Percentiles rank a stretch among this genome's conserved stretches.
Evolutionary conservation across 1,139 yeast species (phyloP).

Genomic region (Geotrichum cucujoidarum): DNA sequence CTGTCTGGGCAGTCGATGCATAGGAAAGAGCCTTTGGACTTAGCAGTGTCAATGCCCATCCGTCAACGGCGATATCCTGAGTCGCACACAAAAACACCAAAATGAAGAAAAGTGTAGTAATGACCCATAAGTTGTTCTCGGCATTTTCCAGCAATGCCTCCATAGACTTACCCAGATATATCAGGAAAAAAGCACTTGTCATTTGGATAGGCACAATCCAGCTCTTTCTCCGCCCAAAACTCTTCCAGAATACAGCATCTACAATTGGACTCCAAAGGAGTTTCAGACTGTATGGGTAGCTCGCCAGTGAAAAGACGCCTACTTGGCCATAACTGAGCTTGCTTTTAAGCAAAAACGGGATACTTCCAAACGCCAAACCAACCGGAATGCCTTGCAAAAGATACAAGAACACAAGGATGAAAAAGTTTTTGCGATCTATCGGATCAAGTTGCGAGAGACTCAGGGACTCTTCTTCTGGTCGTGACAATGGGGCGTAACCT

Average conservation of each 20-base stretch:
- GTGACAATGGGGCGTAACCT: not conserved
- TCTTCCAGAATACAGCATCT: slow-evolving; percentile 69
- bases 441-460: slow-evolving; percentile 27
- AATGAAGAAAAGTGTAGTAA: slow-evolving; percentile 63
- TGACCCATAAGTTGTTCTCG: slow-evolving; percentile 47
- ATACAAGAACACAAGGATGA: slow-evolving; percentile 65
- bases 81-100: slow-evolving; percentile 90
- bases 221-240: slow-evolving; percentile 76
- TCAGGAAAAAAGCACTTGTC: slow-evolving; percentile 63
- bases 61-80: slow-evolving; percentile 97
- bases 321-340: slow-evolving; percentile 82
- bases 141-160: slow-evolving; percentile 56
- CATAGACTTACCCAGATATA: slow-evolving; percentile 57
- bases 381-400: slow-evolving; percentile 92
- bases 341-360: slow-evolving; percentile 86
- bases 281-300: slow-evolving; percentile 91
- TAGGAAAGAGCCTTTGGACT: slow-evolving; percentile 73
- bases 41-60: slow-evolving; percentile 92
- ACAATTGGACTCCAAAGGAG: slow-evolving; percentile 94
- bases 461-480: slow-evolving; percentile 7
- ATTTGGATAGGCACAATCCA: slow-evolving; percentile 95
- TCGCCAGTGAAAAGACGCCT: slow-evolving; percentile 84
- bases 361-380: slow-evolving; percentile 90
- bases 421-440: slow-evolving; percentile 54
- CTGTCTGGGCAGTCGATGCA: slow-evolving; percentile 96